phyloP scores from a whole-genome alignment of 345 rosid species.

The Murraya koenigii region DNA sequence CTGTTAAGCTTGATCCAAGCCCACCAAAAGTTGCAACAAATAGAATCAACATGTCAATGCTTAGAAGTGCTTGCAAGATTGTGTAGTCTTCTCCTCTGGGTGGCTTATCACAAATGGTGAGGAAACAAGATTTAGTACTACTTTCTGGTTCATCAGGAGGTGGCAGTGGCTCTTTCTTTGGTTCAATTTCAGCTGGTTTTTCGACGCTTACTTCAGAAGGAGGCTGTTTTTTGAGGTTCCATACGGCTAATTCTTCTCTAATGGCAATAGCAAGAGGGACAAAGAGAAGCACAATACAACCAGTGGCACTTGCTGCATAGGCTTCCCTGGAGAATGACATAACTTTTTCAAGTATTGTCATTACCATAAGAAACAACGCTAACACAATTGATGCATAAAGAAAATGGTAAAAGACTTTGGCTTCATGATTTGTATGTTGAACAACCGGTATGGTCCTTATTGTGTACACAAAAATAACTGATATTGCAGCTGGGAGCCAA shows the following conservation, averaged over 20 bases:
- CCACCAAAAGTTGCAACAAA: slow-evolving; percentile 70
- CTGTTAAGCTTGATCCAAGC: slow-evolving; percentile 75
- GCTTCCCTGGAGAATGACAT: slow-evolving; percentile 50
- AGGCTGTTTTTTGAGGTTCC: slow-evolving; percentile 50
- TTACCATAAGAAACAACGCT: slow-evolving; percentile 73
- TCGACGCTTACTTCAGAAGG: slow-evolving; percentile 25
- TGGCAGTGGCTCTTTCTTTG: slow-evolving; percentile 12
- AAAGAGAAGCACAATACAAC: slow-evolving; percentile 52
- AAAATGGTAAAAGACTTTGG: slow-evolving; percentile 55
- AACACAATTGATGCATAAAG: slow-evolving; percentile 52
- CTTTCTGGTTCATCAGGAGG: slow-evolving; percentile 5
- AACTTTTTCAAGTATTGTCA: slow-evolving; percentile 52
- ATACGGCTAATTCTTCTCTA: slow-evolving; percentile 55
- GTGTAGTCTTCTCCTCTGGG: slow-evolving; percentile 89
- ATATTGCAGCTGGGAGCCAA: slow-evolving; percentile 82
- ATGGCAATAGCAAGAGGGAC: slow-evolving; percentile 56
- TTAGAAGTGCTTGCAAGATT: slow-evolving; percentile 71
- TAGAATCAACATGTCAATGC: slow-evolving; percentile 66
- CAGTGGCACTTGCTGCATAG: slow-evolving; percentile 44
- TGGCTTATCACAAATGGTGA: slow-evolving; percentile 50
- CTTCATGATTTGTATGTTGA: slow-evolving; percentile 52
- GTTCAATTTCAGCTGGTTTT: slow-evolving; percentile 19
- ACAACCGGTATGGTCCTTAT: slow-evolving; percentile 49
- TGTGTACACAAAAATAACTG: slow-evolving; percentile 66
- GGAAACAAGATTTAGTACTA: slow-evolving; percentile 42